Evolutionary conservation across 192 early-diverging fungal genomes (phyloP).

Genomic region (Coemansia aciculifera): DNA sequence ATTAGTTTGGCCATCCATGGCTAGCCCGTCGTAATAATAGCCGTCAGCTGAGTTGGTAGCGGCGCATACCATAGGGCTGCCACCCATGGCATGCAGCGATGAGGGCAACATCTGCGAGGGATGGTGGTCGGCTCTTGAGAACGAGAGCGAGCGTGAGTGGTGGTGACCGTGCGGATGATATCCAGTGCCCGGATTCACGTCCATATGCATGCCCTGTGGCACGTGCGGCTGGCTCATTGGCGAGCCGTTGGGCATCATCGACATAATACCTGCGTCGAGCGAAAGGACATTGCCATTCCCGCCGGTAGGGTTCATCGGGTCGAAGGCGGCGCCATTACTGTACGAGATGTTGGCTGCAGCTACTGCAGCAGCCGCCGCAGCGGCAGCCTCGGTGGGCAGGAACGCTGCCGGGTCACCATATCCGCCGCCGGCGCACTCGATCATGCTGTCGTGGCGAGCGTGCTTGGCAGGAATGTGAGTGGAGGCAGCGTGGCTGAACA

Average conservation of each 20-base stretch:
- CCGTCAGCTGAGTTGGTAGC: slow-evolving; percentile 13
- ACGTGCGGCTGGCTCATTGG: slow-evolving; percentile 18
- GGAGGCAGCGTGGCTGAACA: slow-evolving; percentile 13
- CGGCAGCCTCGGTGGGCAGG: slow-evolving; percentile 15
- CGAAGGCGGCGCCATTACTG: slow-evolving; percentile 22
- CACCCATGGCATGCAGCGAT: slow-evolving; percentile 17
- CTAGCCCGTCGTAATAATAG: slow-evolving; percentile 36
- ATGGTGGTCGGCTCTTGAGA: slow-evolving; percentile 23
- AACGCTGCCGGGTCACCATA: not conserved
- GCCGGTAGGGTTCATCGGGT: slow-evolving; percentile 23
- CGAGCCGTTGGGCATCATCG: slow-evolving; percentile 21
- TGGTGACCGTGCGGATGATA: slow-evolving; percentile 4
- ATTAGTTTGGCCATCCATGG: not conserved
- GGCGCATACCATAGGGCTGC: slow-evolving; percentile 24
- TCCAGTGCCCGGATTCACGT: slow-evolving; percentile 7
- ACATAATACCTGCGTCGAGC: slow-evolving; percentile 22
- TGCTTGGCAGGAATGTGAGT: slow-evolving; percentile 23
- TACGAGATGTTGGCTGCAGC: slow-evolving; percentile 36
- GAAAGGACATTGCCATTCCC: not conserved
- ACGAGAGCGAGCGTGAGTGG: slow-evolving; percentile 30
- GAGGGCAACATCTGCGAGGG: slow-evolving; percentile 7
- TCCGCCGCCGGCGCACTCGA: not conserved
- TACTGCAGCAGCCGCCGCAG: slow-evolving; percentile 24
- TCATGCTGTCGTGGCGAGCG: slow-evolving; percentile 34
- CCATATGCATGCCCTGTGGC: slow-evolving; percentile 14